A percentile compares a stretch with the other conserved stretches of the same genome.
Conservation (phyloP, 148 eudicot species). For the Cornus kousa region DNA sequence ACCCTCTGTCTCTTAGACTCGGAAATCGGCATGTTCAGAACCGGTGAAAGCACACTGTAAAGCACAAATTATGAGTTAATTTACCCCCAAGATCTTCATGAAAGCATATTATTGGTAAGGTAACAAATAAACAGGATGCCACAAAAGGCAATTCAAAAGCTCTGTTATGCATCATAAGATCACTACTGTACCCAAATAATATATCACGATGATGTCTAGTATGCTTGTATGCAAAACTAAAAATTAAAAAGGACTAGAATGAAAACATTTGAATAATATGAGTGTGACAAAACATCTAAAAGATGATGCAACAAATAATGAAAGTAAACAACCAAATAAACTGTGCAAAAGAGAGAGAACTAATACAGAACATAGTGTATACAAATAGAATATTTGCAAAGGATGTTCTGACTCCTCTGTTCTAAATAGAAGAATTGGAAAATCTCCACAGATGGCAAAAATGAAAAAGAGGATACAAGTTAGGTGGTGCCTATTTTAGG, state of each 20-base stretch:
- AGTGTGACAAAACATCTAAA: neutral
- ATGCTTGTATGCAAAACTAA: neutral
- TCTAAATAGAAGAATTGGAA: neutral
- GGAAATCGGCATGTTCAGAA: conserved; percentile 86
- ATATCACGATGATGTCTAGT: neutral
- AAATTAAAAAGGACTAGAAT: neutral
- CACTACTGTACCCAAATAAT: neutral
- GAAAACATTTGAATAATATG: neutral
- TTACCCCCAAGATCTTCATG: conserved; percentile 1
- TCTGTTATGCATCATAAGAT: neutral
- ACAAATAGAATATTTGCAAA: neutral
- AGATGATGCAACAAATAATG: neutral
- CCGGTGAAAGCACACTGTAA: conserved; percentile 94
- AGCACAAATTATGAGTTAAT: conserved; percentile 22
- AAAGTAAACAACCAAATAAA: neutral
- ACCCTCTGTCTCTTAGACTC: conserved; percentile 98
- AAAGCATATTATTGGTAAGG: conserved; percentile 5
- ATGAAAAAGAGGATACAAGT: neutral
- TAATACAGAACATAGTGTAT: neutral
- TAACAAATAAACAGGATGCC: neutral
- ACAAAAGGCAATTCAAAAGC: neutral
- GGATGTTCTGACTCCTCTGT: neutral
- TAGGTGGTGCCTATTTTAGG: neutral
- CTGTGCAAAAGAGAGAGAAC: neutral
- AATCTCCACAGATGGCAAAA: neutral